Evolutionary conservation across 2,329 filamentous ascomycete species (phyloP), one percentile per base, ranked within the genome.

Genomic region (Sclerotinia glacialis): DNA sequence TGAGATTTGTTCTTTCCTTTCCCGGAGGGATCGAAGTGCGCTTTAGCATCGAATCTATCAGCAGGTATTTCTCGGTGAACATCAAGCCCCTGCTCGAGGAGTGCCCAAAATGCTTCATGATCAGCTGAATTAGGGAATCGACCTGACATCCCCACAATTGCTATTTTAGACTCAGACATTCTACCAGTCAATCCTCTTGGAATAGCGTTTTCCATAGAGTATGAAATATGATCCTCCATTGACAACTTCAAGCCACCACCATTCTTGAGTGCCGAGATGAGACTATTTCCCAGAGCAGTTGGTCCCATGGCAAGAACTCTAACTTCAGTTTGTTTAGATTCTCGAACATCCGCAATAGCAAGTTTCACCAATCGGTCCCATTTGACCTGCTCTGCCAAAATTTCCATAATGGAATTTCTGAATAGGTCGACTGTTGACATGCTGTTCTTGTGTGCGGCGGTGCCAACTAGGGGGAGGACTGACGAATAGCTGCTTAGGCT

Each of bases 131-230:
- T 86, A 2, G 90, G 90, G 75, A 92, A 92, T 59, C 90, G 85
- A 64, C 90, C 89, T 52, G 90, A 85, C 85, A 92, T 90, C 60
- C 92, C 92, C 49, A 96, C 89, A 69, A 96, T 93, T 65, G 92
- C 92, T 40, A 74, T 71, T 46, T 74, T 74, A 16, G 71, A 70
- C 59, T 70, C 67, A 44, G 69, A 64, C 59, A 68, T 37, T 54
- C 56, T n/a, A 31, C 58, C 42, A n/a, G 56, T 18, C 65, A 68
- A 21, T 62, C 50, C 66, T 64, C 60, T 69, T 67, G 50, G 70
- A 44, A 56, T 68, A 26, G 53, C 68, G 62, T 55, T 69, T 69
- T 44, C 67, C 64, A 23, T 67, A 26, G n/a, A 68, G 58, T 60
- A 68, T 63, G 46, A 71, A 23, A 54, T 68, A 61, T 67, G 68